These are phyloP conservation scores for Fusarium incarnatum DNA, from an alignment of 2,329 filamentous ascomycete genomes.

Conservation along the genomic window DNA sequence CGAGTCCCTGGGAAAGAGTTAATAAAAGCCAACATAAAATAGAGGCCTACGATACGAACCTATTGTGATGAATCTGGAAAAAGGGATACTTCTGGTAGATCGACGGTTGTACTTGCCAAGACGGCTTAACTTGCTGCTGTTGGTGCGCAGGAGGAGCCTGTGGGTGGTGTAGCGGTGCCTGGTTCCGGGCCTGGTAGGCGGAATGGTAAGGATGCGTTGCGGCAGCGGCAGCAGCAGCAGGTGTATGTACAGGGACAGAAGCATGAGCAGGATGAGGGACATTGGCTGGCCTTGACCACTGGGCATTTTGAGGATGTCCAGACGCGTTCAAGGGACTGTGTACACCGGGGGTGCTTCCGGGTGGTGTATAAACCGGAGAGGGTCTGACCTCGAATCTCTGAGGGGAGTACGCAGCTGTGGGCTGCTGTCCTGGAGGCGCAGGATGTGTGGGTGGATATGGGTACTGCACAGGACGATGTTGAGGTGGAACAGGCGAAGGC, in stretches of 20 bases:
- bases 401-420: slow-evolving; percentile 24
- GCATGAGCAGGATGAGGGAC: not conserved
- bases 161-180: slow-evolving; percentile 9
- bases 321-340: slow-evolving; percentile 1
- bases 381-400: slow-evolving; percentile 44
- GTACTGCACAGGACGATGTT: slow-evolving; percentile 27
- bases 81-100: slow-evolving; percentile 67
- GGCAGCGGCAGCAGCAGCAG: not conserved
- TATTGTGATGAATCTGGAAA: slow-evolving; percentile 70
- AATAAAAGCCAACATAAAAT: slow-evolving; percentile 12
- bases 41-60: slow-evolving; percentile 52
- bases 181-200: slow-evolving; percentile 3
- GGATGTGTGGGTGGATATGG: slow-evolving; percentile 31
- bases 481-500: slow-evolving; percentile 4
- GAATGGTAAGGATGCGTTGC: slow-evolving; percentile 3
- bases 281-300: slow-evolving; percentile 18
- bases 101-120: slow-evolving; percentile 54
- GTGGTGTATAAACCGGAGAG: slow-evolving; percentile 28
- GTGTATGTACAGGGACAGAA: not conserved
- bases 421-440: slow-evolving; percentile 19
- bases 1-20: slow-evolving; percentile 57
- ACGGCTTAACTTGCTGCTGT: slow-evolving; percentile 44
- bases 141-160: slow-evolving; percentile 23
- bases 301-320: slow-evolving; percentile 19
- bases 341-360: slow-evolving; percentile 1